Percentiles rank a stretch among this genome's conserved stretches.
These are phyloP conservation scores for Asclepias syriaca DNA, from an alignment of 257 asterid genomes.

Conservation along the genomic window DNA sequence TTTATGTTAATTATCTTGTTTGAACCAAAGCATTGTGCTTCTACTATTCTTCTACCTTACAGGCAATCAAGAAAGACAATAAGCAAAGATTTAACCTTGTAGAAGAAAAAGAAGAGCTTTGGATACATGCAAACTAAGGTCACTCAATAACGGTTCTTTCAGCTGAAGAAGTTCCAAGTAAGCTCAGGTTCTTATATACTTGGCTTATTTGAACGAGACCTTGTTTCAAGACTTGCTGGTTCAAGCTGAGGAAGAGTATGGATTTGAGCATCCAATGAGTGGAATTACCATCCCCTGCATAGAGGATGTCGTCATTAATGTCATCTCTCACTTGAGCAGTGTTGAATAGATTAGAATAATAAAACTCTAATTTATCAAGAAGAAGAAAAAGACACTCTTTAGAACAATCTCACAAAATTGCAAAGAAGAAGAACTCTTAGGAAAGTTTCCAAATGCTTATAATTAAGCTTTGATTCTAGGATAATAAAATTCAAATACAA, in stretches of 20 bases:
- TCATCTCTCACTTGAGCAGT: not conserved
- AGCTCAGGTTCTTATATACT: conserved; percentile 6
- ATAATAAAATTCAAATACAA: no score
- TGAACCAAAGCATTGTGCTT: not conserved
- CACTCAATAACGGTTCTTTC: conserved; percentile 69
- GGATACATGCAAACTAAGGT: conserved; percentile 95
- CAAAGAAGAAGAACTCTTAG: no score
- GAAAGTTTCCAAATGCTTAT: no score
- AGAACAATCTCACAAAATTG: no score
- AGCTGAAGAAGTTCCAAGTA: conserved; percentile 74
- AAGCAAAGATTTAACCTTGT: conserved; percentile 77
- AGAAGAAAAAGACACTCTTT: no score
- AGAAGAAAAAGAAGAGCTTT: conserved; percentile 81
- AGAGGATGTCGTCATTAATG: not conserved
- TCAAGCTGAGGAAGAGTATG: conserved; percentile 8
- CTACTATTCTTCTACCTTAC: not conserved
- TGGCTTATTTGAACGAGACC: not conserved
- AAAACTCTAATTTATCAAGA: no score
- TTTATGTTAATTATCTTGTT: not conserved
- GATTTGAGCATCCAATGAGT: conserved; percentile 11
- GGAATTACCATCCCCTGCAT: conserved; percentile 1
- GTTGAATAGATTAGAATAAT: no score
- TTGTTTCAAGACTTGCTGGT: not conserved
- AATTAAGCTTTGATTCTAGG: no score
- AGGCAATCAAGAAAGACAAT: conserved; percentile 85